Percentiles rank a stretch among this genome's conserved stretches.
These are phyloP conservation scores for Chalaropsis ovoidea DNA, from an alignment of 2,329 filamentous ascomycete genomes.

Conservation along the genomic window DNA sequence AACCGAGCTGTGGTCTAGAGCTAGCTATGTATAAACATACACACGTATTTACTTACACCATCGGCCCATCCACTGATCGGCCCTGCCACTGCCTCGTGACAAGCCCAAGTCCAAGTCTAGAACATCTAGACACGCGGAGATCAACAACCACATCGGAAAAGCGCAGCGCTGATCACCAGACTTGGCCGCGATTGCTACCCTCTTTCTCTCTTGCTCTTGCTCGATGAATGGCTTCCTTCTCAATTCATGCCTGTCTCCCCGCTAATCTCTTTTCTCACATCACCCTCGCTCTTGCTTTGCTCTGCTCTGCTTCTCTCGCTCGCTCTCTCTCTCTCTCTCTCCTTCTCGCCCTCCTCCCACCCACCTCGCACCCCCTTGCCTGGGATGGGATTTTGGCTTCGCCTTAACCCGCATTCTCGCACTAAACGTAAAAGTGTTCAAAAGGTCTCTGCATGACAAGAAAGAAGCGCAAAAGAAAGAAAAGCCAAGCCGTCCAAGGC, in stretches of 20 bases:
- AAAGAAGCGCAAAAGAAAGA: background rate
- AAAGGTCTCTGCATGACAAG: slow-evolving; percentile 6
- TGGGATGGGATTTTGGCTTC: slow-evolving; percentile 6
- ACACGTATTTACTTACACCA: background rate
- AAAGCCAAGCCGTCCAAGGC: slow-evolving; percentile 7
- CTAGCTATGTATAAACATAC: background rate
- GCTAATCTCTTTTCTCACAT: background rate
- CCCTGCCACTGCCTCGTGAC: slow-evolving; percentile 2
- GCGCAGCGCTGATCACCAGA: background rate
- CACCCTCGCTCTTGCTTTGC: background rate
- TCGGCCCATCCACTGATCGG: background rate
- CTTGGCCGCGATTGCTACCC: background rate
- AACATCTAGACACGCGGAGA: slow-evolving; percentile 1
- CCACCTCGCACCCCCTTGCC: no score
- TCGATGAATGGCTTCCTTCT: background rate
- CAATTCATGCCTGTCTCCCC: background rate
- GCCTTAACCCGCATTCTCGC: slow-evolving; percentile 5
- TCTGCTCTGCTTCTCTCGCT: background rate
- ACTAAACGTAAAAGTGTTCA: slow-evolving; percentile 10
- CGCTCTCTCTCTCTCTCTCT: background rate
- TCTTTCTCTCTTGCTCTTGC: background rate
- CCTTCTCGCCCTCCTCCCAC: background rate
- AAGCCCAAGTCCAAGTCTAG: slow-evolving; percentile 1
- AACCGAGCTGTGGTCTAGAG: background rate
- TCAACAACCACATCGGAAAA: background rate